Conservation (phyloP, 2,329 filamentous ascomycete species). For the Alternaria brassicae region DNA sequence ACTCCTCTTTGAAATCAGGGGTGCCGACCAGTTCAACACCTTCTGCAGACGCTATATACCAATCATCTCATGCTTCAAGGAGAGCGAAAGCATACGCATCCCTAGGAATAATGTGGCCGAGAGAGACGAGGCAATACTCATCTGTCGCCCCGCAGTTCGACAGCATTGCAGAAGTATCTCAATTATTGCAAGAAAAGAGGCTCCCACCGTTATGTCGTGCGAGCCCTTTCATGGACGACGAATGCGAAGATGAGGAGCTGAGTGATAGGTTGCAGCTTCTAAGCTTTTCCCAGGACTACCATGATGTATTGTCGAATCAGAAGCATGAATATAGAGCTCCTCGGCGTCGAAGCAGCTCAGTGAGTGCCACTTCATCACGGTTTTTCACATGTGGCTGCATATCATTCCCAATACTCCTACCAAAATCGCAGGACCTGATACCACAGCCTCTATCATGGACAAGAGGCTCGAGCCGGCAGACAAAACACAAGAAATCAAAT, state of each 20-base stretch:
- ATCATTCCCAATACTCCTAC: not conserved
- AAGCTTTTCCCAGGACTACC: slow-evolving; percentile 44
- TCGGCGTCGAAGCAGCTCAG: not conserved
- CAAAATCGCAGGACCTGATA: not conserved
- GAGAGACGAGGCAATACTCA: slow-evolving; percentile 14
- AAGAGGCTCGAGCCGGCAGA: slow-evolving; percentile 19
- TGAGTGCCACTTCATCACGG: not conserved
- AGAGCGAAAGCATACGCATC: slow-evolving; percentile 35
- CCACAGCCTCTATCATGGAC: slow-evolving; percentile 30
- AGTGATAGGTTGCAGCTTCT: slow-evolving; percentile 31
- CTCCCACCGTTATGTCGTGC: slow-evolving; percentile 21
- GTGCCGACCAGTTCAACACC: not conserved
- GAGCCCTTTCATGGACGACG: slow-evolving; percentile 22
- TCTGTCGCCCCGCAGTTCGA: not conserved
- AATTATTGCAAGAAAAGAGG: slow-evolving; percentile 20
- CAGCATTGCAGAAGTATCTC: not conserved
- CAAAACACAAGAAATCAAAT: slow-evolving; percentile 17
- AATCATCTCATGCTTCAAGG: slow-evolving; percentile 24
- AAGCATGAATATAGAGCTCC: slow-evolving; percentile 27
- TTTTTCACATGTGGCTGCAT: not conserved
- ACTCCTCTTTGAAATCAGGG: not conserved
- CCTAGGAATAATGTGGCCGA: slow-evolving; percentile 22
- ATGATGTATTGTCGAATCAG: slow-evolving; percentile 34
- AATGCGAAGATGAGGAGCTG: slow-evolving; percentile 26
- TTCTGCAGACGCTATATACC: slow-evolving; percentile 14